Evolutionary conservation across 768 basidiomycete genomes (phyloP), one percentile per base, ranked within the genome.

Genomic region (Holtermannia corniformis): DNA sequence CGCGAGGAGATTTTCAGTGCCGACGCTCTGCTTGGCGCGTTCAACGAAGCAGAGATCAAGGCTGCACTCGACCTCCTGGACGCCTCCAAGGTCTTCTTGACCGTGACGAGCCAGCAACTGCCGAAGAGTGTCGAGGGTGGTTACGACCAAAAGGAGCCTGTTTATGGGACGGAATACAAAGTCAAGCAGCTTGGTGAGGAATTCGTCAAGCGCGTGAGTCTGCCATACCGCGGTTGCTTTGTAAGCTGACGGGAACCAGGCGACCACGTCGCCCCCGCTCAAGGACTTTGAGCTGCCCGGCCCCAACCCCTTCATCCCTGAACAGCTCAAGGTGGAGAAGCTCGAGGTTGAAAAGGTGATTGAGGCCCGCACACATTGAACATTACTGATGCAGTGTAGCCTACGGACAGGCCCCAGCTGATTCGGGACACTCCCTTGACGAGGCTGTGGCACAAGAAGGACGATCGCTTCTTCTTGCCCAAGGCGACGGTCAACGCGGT

Each of bases 401-500:
- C 86, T 23, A 72, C 62, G 14, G 48, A 57, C 5, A 60, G 86
- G 12, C 92, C 93, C 3, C 75, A 79, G 54, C 78, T 91, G 54
- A 79, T 97, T 51, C 76, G 80, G 26, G 80, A 91, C 70, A 86
- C 82, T 0, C 74, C 80, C 0, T 62, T 84, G 23, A 85, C 84
- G 3, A 78, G 82, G 12, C 74, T 97, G 2, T 99, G 93, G 92
- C 81, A 91, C 74, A 99, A 99, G 77, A 91, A 91, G 68, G 95
- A 99, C 68, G 93, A 99, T 71, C 80, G 78, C 55, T 99, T 95
- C 76, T 93, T 89, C 86, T 81, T 93, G 10, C 95, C 95, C 0
- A 88, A 87, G 65, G 89, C 90, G 1, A 79, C 81, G 56, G 78
- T 85, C 20, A 74, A 84, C 51, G 77, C 96, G 50, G 81, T 55